Evolutionary conservation across 2,329 filamentous ascomycete genomes (phyloP).

Genomic region (Venturia oleaginea): DNA sequence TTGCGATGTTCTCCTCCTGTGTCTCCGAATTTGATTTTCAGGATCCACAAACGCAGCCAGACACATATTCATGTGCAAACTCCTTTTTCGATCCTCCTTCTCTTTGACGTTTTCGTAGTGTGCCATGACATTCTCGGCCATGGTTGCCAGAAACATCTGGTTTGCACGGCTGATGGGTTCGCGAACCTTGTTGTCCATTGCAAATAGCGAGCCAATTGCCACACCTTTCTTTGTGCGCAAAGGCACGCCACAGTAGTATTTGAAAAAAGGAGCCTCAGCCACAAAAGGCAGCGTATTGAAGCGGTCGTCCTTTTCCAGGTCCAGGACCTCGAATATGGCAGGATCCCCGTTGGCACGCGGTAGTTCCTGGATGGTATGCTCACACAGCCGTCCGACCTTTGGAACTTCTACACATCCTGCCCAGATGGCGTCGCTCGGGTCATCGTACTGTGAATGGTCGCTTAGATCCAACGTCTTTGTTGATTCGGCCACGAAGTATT

Average conservation of each 20-base stretch:
- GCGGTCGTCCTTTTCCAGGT: slow-evolving; percentile 24
- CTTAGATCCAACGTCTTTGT: slow-evolving; percentile 33
- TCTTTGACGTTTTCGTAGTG: slow-evolving; percentile 23
- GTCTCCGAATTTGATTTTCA: slow-evolving; percentile 15
- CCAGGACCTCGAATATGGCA: slow-evolving; percentile 30
- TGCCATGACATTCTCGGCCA: slow-evolving; percentile 10
- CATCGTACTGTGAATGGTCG: slow-evolving; percentile 24
- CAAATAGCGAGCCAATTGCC: slow-evolving; percentile 26
- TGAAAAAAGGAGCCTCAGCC: slow-evolving; percentile 22
- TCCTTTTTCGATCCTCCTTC: slow-evolving; percentile 23
- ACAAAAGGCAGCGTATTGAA: slow-evolving; percentile 25
- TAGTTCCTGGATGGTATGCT: slow-evolving; percentile 22
- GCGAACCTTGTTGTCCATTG: slow-evolving; percentile 22
- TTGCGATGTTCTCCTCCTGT: neutral
- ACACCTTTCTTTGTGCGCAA: slow-evolving; percentile 24
- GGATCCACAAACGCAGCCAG: slow-evolving; percentile 22
- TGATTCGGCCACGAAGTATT: slow-evolving; percentile 44
- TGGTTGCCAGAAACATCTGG: slow-evolving; percentile 4
- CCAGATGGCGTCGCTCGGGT: slow-evolving; percentile 26
- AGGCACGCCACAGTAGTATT: slow-evolving; percentile 27
- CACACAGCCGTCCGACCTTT: slow-evolving; percentile 27
- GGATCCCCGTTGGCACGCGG: slow-evolving; percentile 22
- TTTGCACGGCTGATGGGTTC: slow-evolving; percentile 19
- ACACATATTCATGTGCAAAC: slow-evolving; percentile 22
- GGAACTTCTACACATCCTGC: slow-evolving; percentile 23